Conservation (phyloP, 148 eudicot species). For the Rhododendron ferrugineum region DNA sequence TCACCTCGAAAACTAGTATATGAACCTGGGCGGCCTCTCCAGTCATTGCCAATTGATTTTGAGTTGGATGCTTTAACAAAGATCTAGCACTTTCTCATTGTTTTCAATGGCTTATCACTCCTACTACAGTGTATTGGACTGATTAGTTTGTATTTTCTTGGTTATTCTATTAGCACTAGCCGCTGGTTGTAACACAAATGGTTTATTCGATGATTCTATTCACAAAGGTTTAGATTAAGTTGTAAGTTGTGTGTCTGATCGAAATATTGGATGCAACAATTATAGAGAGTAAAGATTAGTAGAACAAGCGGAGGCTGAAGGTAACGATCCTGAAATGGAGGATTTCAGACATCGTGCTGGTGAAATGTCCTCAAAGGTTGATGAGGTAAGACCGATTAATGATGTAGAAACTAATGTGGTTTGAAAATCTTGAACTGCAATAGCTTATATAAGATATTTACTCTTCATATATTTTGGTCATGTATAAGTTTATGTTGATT, state of each 20-base stretch:
- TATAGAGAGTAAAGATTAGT: neutral
- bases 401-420: neutral
- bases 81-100: no score
- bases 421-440: neutral
- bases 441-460: neutral
- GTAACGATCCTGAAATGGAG: constrained; percentile 18
- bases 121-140: no score
- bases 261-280: neutral
- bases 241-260: no score
- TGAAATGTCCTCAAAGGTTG: constrained; percentile 35
- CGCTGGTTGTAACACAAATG: neutral
- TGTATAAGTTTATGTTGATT: neutral
- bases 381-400: constrained; percentile 20
- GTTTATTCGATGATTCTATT: no score
- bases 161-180: no score
- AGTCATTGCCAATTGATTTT: no score
- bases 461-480: neutral
- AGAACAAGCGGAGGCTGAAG: neutral
- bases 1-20: no score
- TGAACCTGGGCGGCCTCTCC: no score
- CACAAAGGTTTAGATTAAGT: no score
- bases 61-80: no score
- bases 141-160: no score
- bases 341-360: constrained; percentile 29
- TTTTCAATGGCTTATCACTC: no score